These are phyloP conservation scores for Silene coronaria DNA, from an alignment of 179 eudicot species.

Conservation along the genomic window DNA sequence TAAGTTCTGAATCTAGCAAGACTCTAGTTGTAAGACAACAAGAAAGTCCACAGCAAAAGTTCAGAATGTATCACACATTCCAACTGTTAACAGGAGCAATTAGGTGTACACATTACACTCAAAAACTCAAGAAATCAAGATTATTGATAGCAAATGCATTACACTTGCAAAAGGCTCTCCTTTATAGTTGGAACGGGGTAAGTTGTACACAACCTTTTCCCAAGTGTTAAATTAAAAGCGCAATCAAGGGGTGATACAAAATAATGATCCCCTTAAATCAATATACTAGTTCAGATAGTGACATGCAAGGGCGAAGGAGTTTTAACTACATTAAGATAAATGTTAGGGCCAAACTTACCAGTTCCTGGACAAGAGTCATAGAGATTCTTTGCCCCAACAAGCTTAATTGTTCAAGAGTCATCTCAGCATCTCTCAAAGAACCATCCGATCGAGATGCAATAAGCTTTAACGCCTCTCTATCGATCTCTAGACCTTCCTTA, in stretches of 20 bases:
- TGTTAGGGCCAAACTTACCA: slow-evolving; percentile 43
- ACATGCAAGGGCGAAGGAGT: not conserved
- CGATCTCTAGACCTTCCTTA: slow-evolving; percentile 76
- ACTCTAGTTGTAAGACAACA: not conserved
- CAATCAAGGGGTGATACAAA: too few relatives aligned
- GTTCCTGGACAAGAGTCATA: slow-evolving; percentile 72
- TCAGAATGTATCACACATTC: not conserved
- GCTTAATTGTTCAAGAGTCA: slow-evolving; percentile 92
- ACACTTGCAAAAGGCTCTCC: too few relatives aligned
- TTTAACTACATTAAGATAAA: not conserved
- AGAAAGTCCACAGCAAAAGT: not conserved
- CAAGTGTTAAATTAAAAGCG: too few relatives aligned
- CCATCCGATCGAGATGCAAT: slow-evolving; percentile 93
- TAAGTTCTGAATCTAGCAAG: too few relatives aligned
- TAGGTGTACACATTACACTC: not conserved
- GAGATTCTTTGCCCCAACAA: slow-evolving; percentile 80
- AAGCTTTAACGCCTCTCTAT: slow-evolving; percentile 74
- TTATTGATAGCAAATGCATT: too few relatives aligned
- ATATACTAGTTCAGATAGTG: slow-evolving; percentile 6
- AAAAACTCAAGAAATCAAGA: not conserved
- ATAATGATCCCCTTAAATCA: not conserved
- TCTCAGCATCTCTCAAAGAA: slow-evolving; percentile 90
- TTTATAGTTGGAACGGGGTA: too few relatives aligned
- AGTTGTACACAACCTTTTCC: too few relatives aligned
- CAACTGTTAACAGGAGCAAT: too few relatives aligned